phyloP scores from a whole-genome alignment of 495 filamentous ascomycete genomes.

The Choiromyces venosus region DNA sequence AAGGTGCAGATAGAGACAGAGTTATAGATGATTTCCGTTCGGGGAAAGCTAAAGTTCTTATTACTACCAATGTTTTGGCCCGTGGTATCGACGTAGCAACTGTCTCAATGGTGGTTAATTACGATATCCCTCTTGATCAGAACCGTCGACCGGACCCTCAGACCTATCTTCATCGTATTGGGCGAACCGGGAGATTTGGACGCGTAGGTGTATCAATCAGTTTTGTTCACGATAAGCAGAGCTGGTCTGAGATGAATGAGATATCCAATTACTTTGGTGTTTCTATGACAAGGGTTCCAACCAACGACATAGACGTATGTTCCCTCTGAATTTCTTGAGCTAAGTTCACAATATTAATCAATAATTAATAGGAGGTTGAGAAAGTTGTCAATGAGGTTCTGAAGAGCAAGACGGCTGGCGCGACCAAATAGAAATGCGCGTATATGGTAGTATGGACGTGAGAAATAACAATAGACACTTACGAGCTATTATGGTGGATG shows the following conservation, averaged over 20 bases:
- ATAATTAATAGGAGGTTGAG: constrained; percentile 29
- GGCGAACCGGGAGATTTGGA: constrained; percentile 93
- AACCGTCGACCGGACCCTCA: constrained; percentile 65
- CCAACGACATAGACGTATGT: constrained; percentile 43
- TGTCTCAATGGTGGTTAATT: constrained; percentile 97
- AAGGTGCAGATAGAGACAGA: constrained; percentile 73
- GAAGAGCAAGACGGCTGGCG: constrained; percentile 36
- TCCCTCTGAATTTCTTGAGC: neutral
- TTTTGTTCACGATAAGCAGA: constrained; percentile 75
- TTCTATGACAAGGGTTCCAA: constrained; percentile 55
- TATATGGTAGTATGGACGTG: neutral
- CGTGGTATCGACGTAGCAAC: constrained; percentile 96
- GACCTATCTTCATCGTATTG: constrained; percentile 97
- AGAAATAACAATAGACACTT: neutral
- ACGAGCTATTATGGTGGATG: neutral
- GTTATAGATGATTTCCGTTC: constrained; percentile 83
- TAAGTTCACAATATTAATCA: constrained; percentile 11
- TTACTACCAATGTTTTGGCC: constrained; percentile 94
- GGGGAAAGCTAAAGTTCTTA: constrained; percentile 89
- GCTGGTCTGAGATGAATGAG: constrained; percentile 65
- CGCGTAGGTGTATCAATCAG: constrained; percentile 93
- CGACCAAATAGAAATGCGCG: constrained; percentile 5
- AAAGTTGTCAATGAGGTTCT: constrained; percentile 30
- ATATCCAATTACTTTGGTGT: constrained; percentile 69
- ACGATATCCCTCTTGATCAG: constrained; percentile 64